Conservation (phyloP, 164 flowering plant species). For the Vitis riparia region DNA sequence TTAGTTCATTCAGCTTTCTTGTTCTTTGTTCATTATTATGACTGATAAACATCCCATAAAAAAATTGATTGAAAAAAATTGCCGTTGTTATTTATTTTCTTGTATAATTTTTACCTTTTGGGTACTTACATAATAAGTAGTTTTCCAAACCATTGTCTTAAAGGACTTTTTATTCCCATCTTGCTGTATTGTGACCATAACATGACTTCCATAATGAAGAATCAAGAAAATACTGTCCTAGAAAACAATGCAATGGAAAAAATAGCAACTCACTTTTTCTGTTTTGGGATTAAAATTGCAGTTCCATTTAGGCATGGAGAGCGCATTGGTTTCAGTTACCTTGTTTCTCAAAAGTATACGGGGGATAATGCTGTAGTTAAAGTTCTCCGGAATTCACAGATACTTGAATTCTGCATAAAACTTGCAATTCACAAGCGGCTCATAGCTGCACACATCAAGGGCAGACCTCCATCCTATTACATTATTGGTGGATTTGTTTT, state of each 20-base stretch:
- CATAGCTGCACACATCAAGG: conserved; percentile 71
- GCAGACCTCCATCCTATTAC: conserved; percentile 86
- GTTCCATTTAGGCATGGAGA: conserved; percentile 97
- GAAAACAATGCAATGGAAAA: no score
- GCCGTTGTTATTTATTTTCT: no score
- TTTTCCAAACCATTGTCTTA: no score
- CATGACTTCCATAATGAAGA: no score
- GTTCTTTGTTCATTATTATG: no score
- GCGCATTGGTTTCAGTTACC: conserved; percentile 96
- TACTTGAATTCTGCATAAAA: conserved; percentile 51
- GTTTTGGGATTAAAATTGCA: conserved; percentile 27
- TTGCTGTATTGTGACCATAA: no score
- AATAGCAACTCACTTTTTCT: background rate
- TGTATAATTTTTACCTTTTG: no score
- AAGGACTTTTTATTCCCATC: no score
- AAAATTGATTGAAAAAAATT: no score
- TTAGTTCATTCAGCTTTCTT: background rate
- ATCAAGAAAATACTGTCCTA: no score
- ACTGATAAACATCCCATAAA: no score
- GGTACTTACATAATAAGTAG: no score
- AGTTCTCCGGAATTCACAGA: conserved; percentile 69
- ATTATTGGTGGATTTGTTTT: conserved; percentile 91
- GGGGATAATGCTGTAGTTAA: conserved; percentile 71
- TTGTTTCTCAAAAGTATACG: conserved; percentile 89
- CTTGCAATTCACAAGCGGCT: conserved; percentile 66